Conservation (phyloP, 2,329 filamentous ascomycete species). For the Escovopsis sp. region DNA sequence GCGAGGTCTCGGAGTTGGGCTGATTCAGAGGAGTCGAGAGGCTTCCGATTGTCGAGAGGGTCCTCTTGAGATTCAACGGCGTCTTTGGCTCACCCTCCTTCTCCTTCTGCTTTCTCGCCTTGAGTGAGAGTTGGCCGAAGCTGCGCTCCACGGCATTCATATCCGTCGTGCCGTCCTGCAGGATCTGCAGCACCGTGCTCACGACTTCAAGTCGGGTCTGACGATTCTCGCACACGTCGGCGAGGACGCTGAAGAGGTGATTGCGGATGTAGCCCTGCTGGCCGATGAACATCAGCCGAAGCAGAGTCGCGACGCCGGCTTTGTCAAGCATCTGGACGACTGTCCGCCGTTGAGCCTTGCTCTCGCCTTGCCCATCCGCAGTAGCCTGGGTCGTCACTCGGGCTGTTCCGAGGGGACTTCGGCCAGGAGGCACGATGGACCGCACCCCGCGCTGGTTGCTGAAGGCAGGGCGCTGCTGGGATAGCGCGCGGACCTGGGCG, state of each 20-base stretch:
- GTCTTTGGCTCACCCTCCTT: conserved; percentile 51
- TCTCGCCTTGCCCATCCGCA: conserved; percentile 29
- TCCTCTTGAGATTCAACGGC: conserved; percentile 64
- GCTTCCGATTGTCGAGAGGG: conserved; percentile 42
- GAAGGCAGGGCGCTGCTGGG: conserved; percentile 22
- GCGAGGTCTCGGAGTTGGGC: conserved; percentile 75
- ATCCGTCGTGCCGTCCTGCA: conserved; percentile 90
- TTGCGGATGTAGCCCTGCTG: conserved; percentile 75
- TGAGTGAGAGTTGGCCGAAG: conserved; percentile 82
- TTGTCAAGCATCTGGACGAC: conserved; percentile 97
- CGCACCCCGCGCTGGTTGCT: conserved; percentile 14
- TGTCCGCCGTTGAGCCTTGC: conserved; percentile 59
- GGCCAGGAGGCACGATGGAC: conserved; percentile 16
- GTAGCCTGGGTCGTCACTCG: conserved; percentile 9
- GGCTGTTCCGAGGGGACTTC: conserved; percentile 14
- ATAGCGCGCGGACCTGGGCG: conserved; percentile 65
- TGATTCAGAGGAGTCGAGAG: conserved; percentile 24
- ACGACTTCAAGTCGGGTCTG: conserved; percentile 90
- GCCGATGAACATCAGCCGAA: conserved; percentile 96
- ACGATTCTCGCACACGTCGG: conserved; percentile 89
- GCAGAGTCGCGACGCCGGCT: conserved; percentile 81
- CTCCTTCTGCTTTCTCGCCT: conserved; percentile 67
- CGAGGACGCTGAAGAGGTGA: conserved; percentile 73
- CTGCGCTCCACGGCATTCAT: conserved; percentile 88
- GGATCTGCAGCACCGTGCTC: conserved; percentile 77